Conservation (phyloP, 352 stramenopile genomes). For the Phytophthora citricola region DNA sequence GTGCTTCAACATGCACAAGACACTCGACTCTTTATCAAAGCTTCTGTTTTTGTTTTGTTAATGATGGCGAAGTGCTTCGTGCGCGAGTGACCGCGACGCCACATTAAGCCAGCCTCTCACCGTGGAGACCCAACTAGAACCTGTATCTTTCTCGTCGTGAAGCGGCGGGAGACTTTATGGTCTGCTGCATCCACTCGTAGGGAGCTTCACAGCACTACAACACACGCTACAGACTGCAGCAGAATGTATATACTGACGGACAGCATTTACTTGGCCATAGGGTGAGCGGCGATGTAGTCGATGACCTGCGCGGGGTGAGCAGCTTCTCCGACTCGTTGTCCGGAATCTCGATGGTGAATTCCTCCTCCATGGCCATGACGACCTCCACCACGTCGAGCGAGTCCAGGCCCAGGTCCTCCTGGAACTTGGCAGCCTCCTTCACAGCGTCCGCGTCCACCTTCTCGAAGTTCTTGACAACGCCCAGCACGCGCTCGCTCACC, state of each 20-base stretch:
- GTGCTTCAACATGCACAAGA: conserved; percentile 19
- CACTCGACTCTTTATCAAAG: conserved; percentile 35
- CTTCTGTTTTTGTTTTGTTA: conserved; percentile 42
- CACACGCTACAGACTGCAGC: conserved; percentile 15
- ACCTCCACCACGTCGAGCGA: conserved; percentile 97
- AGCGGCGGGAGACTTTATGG: conserved; percentile 18
- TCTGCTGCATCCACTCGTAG: conserved; percentile 11
- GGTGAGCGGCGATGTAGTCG: conserved; percentile 98
- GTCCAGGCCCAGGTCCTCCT: conserved; percentile 98
- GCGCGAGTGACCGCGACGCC: conserved; percentile 1
- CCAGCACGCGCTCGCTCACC: conserved; percentile 97
- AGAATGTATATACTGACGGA: conserved; percentile 5
- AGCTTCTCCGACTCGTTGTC: conserved; percentile 99
- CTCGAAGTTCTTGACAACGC: conserved; percentile 99
- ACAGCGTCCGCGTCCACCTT: conserved; percentile 97
- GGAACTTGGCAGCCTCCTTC: conserved; percentile 94
- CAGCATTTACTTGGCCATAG: conserved; percentile 98
- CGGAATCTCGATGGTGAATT: conserved; percentile 99
- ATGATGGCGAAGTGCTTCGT: conserved; percentile 32
- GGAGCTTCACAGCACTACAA: conserved; percentile 6
- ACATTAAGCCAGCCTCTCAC: conserved; percentile 7
- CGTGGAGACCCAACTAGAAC: conserved; percentile 10
- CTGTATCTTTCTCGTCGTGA: conserved; percentile 40
- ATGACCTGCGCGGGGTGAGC: conserved; percentile 96
- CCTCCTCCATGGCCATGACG: conserved; percentile 99